phyloP scores from a whole-genome alignment of 345 rosid species.

The Camelina laxa region DNA sequence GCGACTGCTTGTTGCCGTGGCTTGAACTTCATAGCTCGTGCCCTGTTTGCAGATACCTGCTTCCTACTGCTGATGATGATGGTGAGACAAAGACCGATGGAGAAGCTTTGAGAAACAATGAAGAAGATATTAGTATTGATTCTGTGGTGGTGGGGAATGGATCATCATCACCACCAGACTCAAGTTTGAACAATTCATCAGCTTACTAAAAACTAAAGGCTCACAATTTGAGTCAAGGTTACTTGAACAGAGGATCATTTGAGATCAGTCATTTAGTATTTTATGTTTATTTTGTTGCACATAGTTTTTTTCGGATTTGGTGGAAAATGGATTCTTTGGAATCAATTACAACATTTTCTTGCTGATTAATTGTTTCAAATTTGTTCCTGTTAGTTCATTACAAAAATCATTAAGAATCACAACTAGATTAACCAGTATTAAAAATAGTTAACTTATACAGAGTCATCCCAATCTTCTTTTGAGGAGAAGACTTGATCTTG shows the following conservation, averaged over 20 bases:
- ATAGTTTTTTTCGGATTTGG: slow-evolving; percentile 27
- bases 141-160: slow-evolving; percentile 29
- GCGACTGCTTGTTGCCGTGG: slow-evolving; percentile 81
- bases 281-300: slow-evolving; percentile 20
- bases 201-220: slow-evolving; percentile 39
- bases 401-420: background rate
- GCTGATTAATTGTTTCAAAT: background rate
- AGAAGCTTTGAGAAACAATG: slow-evolving; percentile 42
- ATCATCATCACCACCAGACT: slow-evolving; percentile 10
- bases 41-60: slow-evolving; percentile 80
- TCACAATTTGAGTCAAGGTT: slow-evolving; percentile 39
- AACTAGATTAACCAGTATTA: background rate
- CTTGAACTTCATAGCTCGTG: slow-evolving; percentile 93
- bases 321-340: slow-evolving; percentile 4
- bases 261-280: slow-evolving; percentile 9
- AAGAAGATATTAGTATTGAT: slow-evolving; percentile 40
- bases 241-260: slow-evolving; percentile 20
- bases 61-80: slow-evolving; percentile 51
- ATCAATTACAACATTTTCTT: background rate
- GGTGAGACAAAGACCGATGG: slow-evolving; percentile 64
- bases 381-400: background rate
- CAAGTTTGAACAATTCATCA: slow-evolving; percentile 26
- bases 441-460: background rate
- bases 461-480: slow-evolving; percentile 5
- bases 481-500: slow-evolving; percentile 24